phyloP scores from a whole-genome alignment of 192 early-diverging fungal genomes.

The Backusella luteola region DNA sequence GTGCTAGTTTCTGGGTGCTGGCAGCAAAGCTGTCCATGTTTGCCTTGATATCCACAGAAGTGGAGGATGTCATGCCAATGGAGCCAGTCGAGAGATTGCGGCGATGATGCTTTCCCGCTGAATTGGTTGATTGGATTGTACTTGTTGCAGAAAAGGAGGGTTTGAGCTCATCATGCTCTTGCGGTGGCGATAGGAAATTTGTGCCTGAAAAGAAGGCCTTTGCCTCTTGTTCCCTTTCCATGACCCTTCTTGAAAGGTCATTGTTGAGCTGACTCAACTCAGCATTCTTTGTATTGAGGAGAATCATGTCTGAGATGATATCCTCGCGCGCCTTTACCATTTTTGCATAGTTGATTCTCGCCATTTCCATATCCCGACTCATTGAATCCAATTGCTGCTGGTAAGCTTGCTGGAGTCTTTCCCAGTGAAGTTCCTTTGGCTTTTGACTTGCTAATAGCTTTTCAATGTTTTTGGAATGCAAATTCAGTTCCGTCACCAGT shows the following conservation, averaged over 20 bases:
- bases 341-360: constrained; percentile 38
- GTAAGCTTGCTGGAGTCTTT: constrained; percentile 35
- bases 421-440: constrained; percentile 11
- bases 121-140: background rate
- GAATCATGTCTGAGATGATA: constrained; percentile 47
- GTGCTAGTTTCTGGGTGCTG: constrained; percentile 22
- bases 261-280: constrained; percentile 55
- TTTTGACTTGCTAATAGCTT: constrained; percentile 11
- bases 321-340: constrained; percentile 47
- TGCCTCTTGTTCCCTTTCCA: constrained; percentile 39
- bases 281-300: constrained; percentile 51
- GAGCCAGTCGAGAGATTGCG: constrained; percentile 9
- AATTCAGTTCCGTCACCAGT: constrained; percentile 13
- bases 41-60: background rate
- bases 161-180: background rate
- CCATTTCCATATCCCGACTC: constrained; percentile 41
- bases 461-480: constrained; percentile 5
- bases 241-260: constrained; percentile 48
- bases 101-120: background rate
- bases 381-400: constrained; percentile 47
- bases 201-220: constrained; percentile 37
- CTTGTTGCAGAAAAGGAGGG: background rate
- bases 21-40: background rate
- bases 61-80: background rate
- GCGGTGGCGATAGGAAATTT: constrained; percentile 11